Evolutionary conservation across 257 asterid genomes (phyloP).

Genomic region (Coffea eugenioides): DNA sequence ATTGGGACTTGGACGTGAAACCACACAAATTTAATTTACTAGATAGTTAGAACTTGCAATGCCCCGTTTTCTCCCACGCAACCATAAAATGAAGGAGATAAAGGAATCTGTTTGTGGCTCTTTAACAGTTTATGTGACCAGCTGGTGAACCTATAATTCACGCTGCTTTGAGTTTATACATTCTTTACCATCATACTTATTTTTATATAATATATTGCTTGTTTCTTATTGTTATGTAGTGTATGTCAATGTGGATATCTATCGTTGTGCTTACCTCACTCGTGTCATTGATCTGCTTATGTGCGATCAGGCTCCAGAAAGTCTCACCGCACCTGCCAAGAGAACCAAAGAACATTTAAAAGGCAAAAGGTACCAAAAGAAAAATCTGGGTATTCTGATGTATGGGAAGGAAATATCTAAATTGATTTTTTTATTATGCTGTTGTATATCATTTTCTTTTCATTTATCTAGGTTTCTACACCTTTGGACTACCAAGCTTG

Average conservation of each 20-base stretch:
- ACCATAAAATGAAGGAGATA: not conserved
- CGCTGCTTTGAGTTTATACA: not conserved
- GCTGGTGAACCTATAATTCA: not conserved
- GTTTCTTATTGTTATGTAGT: not conserved
- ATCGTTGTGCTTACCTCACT: conserved; percentile 1
- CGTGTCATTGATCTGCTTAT: conserved; percentile 25
- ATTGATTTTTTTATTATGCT: conserved; percentile 3
- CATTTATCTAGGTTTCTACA: conserved; percentile 43
- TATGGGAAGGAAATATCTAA: not conserved
- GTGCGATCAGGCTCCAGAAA: conserved; percentile 54
- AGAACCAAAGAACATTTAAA: conserved; percentile 41
- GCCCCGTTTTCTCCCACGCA: not conserved
- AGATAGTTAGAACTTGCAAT: not conserved
- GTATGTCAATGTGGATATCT: not conserved
- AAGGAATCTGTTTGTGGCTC: not conserved
- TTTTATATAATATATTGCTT: not conserved
- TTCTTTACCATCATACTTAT: not conserved
- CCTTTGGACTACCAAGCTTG: conserved; percentile 42
- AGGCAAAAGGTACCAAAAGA: conserved; percentile 65
- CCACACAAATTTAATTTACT: not conserved
- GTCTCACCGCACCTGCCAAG: conserved; percentile 38
- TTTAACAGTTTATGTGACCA: not conserved
- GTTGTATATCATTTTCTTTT: conserved; percentile 13
- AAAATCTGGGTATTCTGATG: not conserved
- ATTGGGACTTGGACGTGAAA: not conserved